Base-by-base conservation (phyloP, 2,329 filamentous ascomycete species). In the Thelonectria blattea region DNA sequence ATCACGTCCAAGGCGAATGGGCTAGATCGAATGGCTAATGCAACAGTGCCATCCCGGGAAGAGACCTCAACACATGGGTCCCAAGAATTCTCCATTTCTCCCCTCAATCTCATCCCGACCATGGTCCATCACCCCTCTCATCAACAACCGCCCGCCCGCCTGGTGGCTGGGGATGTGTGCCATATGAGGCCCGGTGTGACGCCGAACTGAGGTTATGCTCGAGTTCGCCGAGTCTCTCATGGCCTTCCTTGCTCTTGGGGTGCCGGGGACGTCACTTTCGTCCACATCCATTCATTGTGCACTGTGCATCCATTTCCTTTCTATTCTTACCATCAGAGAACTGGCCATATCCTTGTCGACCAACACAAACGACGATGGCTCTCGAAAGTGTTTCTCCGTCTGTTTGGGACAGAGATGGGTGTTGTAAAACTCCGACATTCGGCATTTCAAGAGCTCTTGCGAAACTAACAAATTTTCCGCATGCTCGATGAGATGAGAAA, bases 11-110 rank as follows among this genome's bases (percentile, higher is more conserved):
- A 64, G 52, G 48, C 52, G 12, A 17, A 53, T 20, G 61, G 49
- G 49, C 54, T 57, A 68, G 65, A 65, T 69, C 61, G 60, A 60
- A 60, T 64, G 54, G 56, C 52, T 60, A 62, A 67, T 74, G 71
- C 60, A 62, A 74, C 71, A 63, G 67, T 73, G 63, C 58, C 71
- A 72, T 74, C 70, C 69, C 68, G 68, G 66, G 70, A 65, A 52
- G 58, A 67, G 64, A 65, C 67, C 51, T 62, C 61, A 56, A 63
- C 65, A 64, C 68, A 72, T 70, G 68, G 61, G 65, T 53, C 51
- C 48, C 65, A 46, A 65, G 57, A 67, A 66, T 68, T 67, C 52
- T 32, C 57, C 47, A 56, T 53, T 42, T 34, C 37, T 43, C 49
- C 34, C 51, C 45, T 49, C 42, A 45, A 56, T 52, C 20, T 52